These are phyloP conservation scores for Wickerhamiella alocasiicola DNA, from an alignment of 805 yeast species.

Conservation along the genomic window DNA sequence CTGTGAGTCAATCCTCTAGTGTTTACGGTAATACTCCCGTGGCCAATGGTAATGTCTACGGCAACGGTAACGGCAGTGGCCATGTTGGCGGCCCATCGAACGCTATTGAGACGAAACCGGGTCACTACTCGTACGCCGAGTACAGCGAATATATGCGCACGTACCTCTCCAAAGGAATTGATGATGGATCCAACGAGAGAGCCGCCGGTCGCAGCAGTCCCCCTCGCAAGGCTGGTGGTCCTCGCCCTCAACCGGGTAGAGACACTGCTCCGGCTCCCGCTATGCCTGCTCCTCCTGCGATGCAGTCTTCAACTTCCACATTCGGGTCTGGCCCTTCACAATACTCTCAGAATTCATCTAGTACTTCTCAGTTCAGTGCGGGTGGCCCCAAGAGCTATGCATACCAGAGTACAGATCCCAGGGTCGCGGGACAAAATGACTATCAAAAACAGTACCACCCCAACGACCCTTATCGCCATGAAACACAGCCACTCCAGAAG, in stretches of 20 bases:
- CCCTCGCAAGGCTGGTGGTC: slow-evolving; percentile 6
- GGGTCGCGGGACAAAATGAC: background rate
- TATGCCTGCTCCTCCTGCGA: background rate
- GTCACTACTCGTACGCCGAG: slow-evolving; percentile 21
- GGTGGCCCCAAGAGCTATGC: background rate
- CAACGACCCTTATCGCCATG: too few relatives aligned
- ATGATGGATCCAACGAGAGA: background rate
- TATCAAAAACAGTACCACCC: too few relatives aligned
- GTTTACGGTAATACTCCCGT: background rate
- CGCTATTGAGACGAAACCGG: slow-evolving; percentile 5
- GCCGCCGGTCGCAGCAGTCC: background rate
- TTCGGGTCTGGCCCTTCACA: too few relatives aligned
- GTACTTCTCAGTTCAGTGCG: background rate
- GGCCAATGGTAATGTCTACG: background rate
- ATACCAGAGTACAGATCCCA: background rate
- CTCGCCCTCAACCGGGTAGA: slow-evolving; percentile 7
- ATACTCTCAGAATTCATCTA: too few relatives aligned
- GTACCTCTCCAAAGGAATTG: slow-evolving; percentile 14
- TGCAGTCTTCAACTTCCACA: too few relatives aligned
- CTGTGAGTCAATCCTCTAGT: background rate
- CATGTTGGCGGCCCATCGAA: background rate
- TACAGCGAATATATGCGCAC: slow-evolving; percentile 23
- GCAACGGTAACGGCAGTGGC: background rate
- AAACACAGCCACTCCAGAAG: too few relatives aligned
- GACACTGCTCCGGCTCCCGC: too few relatives aligned